phyloP scores from a whole-genome alignment of 2,329 filamentous ascomycete species.

The Fusarium chuoi region DNA sequence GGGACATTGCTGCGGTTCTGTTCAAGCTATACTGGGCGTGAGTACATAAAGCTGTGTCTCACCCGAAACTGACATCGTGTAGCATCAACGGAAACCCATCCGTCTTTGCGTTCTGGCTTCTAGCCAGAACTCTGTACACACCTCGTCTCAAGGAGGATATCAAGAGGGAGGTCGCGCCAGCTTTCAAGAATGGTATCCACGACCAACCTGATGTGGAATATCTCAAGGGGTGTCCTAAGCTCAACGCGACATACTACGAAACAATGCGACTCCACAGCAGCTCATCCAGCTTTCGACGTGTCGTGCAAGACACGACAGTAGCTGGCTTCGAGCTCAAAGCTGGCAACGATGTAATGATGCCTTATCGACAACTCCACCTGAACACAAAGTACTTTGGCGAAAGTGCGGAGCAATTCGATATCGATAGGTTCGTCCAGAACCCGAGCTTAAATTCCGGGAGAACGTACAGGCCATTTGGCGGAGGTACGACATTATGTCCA shows the following conservation, averaged over 20 bases:
- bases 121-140: background rate
- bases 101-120: background rate
- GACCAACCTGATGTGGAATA: background rate
- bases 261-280: background rate
- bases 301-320: background rate
- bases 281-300: background rate
- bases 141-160: background rate
- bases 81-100: background rate
- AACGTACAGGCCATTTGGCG: background rate
- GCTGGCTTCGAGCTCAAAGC: background rate
- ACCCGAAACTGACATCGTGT: background rate
- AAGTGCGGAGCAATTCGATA: background rate
- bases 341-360: background rate
- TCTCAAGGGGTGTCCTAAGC: background rate
- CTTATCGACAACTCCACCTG: background rate
- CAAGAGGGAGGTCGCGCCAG: background rate
- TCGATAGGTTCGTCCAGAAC: background rate
- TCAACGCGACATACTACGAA: background rate
- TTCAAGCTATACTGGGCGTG: background rate
- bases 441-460: background rate
- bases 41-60: background rate
- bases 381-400: background rate
- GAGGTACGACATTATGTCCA: background rate
- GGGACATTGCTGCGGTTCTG: background rate
- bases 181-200: background rate